These are phyloP conservation scores for Leishmania arabica DNA, from an alignment of 208 protist genomes.

Conservation along the genomic window DNA sequence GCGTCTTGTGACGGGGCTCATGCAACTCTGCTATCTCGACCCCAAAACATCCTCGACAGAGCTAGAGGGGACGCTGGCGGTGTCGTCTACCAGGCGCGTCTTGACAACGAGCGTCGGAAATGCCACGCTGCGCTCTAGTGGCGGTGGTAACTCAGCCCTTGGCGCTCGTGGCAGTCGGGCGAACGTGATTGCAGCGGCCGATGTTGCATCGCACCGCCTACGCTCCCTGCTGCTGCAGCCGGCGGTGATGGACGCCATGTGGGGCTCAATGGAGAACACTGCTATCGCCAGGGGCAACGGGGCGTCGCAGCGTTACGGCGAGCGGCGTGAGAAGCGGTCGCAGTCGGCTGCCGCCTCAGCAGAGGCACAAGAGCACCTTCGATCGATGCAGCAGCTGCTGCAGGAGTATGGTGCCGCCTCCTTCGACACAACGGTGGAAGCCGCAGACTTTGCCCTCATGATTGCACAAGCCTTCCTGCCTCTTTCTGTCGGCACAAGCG, in stretches of 20 bases:
- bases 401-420: conserved; percentile 47
- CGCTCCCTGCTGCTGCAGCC: conserved; percentile 15
- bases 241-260: conserved; percentile 30
- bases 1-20: conserved; percentile 45
- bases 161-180: neutral
- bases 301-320: neutral
- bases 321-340: conserved; percentile 10
- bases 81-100: conserved; percentile 63
- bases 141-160: neutral
- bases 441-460: conserved; percentile 51
- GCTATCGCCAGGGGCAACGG: neutral
- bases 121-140: neutral
- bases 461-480: conserved; percentile 63
- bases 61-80: conserved; percentile 58
- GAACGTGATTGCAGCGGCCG: conserved; percentile 17
- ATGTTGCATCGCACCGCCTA: conserved; percentile 27
- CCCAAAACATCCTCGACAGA: conserved; percentile 60
- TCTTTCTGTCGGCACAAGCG: conserved; percentile 12
- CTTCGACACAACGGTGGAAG: conserved; percentile 59
- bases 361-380: conserved; percentile 15
- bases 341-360: neutral
- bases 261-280: conserved; percentile 16
- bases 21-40: conserved; percentile 56
- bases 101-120: conserved; percentile 18
- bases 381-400: conserved; percentile 29